Evolutionary conservation across 257 asterid genomes (phyloP).

Genomic region (Echium plantagineum): DNA sequence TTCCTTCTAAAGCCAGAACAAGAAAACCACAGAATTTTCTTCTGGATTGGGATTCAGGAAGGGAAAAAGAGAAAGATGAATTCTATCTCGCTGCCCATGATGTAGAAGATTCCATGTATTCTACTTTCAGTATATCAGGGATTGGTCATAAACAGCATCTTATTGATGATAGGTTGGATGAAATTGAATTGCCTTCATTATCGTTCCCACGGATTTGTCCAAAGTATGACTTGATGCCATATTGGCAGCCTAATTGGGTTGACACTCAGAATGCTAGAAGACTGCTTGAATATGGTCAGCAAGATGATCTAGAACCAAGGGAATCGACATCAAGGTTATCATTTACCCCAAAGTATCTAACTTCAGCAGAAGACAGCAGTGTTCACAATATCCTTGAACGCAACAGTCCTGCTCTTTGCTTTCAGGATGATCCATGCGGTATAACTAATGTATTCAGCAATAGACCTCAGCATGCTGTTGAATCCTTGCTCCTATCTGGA

Average conservation of each 20-base stretch:
- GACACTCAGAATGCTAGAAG: constrained; percentile 20
- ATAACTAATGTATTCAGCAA: constrained; percentile 12
- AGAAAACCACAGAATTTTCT: constrained; percentile 24
- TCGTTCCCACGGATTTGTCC: constrained; percentile 19
- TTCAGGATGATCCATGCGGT: constrained; percentile 19
- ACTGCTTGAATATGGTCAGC: constrained; percentile 19
- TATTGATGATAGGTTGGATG: constrained; percentile 18
- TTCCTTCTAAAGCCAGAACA: constrained; percentile 21
- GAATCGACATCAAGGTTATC: constrained; percentile 25
- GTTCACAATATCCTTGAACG: constrained; percentile 11
- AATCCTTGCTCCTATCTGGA: constrained; percentile 13
- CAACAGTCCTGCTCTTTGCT: constrained; percentile 12
- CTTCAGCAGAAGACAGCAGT: constrained; percentile 21
- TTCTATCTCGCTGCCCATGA: constrained; percentile 12
- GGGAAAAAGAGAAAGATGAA: constrained; percentile 16
- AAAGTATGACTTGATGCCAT: constrained; percentile 18
- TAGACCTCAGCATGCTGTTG: constrained; percentile 16
- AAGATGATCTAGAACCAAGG: constrained; percentile 16
- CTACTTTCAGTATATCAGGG: constrained; percentile 23
- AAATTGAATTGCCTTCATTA: constrained; percentile 16
- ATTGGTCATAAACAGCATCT: constrained; percentile 19
- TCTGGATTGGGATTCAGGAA: constrained; percentile 33
- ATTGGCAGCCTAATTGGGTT: constrained; percentile 14
- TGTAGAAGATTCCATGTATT: constrained; percentile 9
- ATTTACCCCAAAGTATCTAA: constrained; percentile 16